These are phyloP conservation scores for Myxozyma melibiosi DNA, from an alignment of 805 yeast species.

Conservation along the genomic window DNA sequence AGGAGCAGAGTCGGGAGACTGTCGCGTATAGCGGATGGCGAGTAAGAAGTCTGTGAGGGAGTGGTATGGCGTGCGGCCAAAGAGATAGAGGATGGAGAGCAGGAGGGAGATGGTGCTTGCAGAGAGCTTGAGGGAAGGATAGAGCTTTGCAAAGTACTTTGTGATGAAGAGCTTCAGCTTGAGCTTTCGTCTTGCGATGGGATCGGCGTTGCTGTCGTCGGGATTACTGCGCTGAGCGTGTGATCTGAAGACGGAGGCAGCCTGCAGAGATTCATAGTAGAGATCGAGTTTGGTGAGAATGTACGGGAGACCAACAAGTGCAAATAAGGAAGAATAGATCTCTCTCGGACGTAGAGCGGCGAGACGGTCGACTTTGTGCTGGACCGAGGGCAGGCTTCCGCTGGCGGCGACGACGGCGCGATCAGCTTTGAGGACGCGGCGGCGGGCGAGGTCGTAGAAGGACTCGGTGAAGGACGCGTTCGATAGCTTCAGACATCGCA, in stretches of 20 bases:
- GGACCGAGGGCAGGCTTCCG: slow-evolving; percentile 36
- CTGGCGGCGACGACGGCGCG: slow-evolving; percentile 37
- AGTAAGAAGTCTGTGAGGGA: slow-evolving; percentile 62
- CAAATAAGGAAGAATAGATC: slow-evolving; percentile 53
- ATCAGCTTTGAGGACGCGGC: slow-evolving; percentile 41
- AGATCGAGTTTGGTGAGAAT: slow-evolving; percentile 67
- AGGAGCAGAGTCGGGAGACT: too few relatives aligned
- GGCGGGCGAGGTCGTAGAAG: slow-evolving; percentile 84
- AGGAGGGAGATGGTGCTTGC: slow-evolving; percentile 55
- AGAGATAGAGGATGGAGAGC: slow-evolving; percentile 64
- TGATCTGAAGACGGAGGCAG: slow-evolving; percentile 55
- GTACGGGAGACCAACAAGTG: slow-evolving; percentile 63
- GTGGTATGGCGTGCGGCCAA: slow-evolving; percentile 67
- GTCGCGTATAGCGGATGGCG: slow-evolving; percentile 65
- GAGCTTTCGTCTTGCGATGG: slow-evolving; percentile 36
- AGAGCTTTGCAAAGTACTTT: slow-evolving; percentile 54
- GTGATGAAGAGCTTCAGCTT: slow-evolving; percentile 35
- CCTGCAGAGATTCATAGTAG: slow-evolving; percentile 62
- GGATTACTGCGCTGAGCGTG: too few relatives aligned
- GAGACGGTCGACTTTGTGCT: slow-evolving; percentile 38
- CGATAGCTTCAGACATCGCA: slow-evolving; percentile 68
- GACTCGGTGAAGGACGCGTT: slow-evolving; percentile 88
- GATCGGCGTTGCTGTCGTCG: too few relatives aligned
- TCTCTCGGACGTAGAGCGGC: slow-evolving; percentile 61
- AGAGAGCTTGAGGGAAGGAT: slow-evolving; percentile 59